These are phyloP conservation scores for Suhomyces prunicola DNA, from an alignment of 805 yeast genomes.

Conservation along the genomic window DNA sequence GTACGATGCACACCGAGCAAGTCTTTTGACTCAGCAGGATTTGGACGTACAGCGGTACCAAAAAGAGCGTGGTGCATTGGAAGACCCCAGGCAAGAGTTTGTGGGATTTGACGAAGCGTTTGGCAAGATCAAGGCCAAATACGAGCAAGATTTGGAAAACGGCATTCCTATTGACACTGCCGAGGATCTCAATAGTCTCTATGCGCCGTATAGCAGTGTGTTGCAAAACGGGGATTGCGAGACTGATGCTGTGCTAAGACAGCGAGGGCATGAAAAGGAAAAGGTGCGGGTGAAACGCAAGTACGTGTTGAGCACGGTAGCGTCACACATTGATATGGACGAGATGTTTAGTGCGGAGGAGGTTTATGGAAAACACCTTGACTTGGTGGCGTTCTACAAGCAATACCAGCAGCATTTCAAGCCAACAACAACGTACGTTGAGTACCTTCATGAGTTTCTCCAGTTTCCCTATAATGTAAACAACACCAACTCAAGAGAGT, in stretches of 20 bases:
- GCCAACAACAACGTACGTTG: slow-evolving; percentile 38
- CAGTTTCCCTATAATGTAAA: slow-evolving; percentile 23
- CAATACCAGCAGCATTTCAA: slow-evolving; percentile 46
- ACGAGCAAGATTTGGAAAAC: background rate
- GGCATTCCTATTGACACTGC: slow-evolving; percentile 15
- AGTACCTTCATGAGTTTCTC: slow-evolving; percentile 48
- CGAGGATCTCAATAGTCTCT: slow-evolving; percentile 10
- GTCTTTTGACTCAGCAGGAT: slow-evolving; percentile 1
- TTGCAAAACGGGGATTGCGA: slow-evolving; percentile 7
- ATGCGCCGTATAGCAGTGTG: slow-evolving; percentile 25
- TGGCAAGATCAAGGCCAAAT: slow-evolving; percentile 21
- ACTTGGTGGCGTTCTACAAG: slow-evolving; percentile 51
- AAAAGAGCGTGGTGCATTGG: slow-evolving; percentile 8
- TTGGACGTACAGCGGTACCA: slow-evolving; percentile 1
- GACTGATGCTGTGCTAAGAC: slow-evolving; percentile 10
- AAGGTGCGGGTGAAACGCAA: slow-evolving; percentile 25
- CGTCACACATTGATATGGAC: slow-evolving; percentile 48
- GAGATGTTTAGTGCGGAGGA: slow-evolving; percentile 58
- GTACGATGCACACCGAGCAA: slow-evolving; percentile 22
- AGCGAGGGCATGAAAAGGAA: slow-evolving; percentile 6
- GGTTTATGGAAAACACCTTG: slow-evolving; percentile 60
- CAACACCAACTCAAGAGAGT: slow-evolving; percentile 16
- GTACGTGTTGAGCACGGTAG: slow-evolving; percentile 47
- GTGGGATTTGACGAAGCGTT: slow-evolving; percentile 37
- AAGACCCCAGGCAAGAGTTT: slow-evolving; percentile 25